Evolutionary conservation across 2,329 filamentous ascomycete genomes (phyloP).

Genomic region (Fusarium oligoseptatum): DNA sequence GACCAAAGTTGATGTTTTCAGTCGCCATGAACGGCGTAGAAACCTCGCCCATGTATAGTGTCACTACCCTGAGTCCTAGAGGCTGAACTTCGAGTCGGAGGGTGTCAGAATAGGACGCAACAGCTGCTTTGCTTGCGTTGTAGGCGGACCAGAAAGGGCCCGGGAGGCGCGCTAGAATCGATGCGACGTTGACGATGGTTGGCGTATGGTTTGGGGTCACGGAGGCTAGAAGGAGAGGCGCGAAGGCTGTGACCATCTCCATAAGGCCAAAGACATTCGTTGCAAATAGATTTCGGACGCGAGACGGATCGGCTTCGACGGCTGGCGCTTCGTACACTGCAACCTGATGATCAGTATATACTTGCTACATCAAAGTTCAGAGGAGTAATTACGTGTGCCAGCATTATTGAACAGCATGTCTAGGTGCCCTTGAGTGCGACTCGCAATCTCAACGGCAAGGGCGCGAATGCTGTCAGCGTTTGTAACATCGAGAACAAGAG

Average conservation of each 20-base stretch:
- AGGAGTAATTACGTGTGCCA: neutral
- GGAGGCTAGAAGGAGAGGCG: neutral
- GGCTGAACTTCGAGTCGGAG: conserved; percentile 11
- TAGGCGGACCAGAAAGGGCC: conserved; percentile 8
- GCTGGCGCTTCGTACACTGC: conserved; percentile 27
- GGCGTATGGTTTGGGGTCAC: neutral
- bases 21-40: neutral
- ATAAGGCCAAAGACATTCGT: conserved; percentile 21
- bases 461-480: neutral
- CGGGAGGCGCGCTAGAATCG: conserved; percentile 9
- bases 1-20: conserved; percentile 19
- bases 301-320: conserved; percentile 12
- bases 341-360: neutral
- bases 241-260: conserved; percentile 17
- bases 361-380: no score
- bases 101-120: conserved; percentile 18
- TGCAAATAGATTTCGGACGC: conserved; percentile 10
- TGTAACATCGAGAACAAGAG: conserved; percentile 12
- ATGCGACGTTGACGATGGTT: conserved; percentile 11
- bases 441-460: neutral
- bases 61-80: conserved; percentile 15
- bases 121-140: conserved; percentile 28
- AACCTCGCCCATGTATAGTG: conserved; percentile 18
- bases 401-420: conserved; percentile 26
- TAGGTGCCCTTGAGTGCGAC: neutral